phyloP scores from a whole-genome alignment of 176 grass and related monocot species.

The Elymus sibiricus region DNA sequence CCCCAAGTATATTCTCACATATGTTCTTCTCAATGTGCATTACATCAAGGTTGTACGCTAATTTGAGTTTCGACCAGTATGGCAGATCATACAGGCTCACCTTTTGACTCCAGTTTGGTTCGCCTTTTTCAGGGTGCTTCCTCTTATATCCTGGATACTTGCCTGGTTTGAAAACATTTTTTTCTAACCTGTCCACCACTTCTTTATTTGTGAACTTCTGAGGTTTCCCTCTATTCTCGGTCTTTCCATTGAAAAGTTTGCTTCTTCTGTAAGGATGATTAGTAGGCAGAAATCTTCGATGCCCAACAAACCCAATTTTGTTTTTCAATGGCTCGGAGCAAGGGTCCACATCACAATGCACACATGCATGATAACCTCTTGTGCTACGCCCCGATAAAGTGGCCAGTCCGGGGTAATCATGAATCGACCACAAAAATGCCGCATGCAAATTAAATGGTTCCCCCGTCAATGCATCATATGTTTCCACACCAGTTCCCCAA shows the following conservation, averaged over 20 bases:
- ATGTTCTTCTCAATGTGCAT: slow-evolving; percentile 6
- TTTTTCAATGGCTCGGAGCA: background rate
- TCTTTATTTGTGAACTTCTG: background rate
- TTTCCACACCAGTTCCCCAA: background rate
- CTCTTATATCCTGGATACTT: too few relatives aligned
- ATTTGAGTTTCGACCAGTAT: slow-evolving; percentile 14
- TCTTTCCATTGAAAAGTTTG: background rate
- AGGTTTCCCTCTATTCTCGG: background rate
- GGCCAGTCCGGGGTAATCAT: background rate
- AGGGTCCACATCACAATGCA: background rate
- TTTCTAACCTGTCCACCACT: too few relatives aligned
- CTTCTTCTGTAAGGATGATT: background rate
- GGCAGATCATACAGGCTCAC: slow-evolving; percentile 24
- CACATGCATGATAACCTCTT: background rate
- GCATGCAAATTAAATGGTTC: background rate
- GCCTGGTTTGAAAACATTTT: too few relatives aligned
- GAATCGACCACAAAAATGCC: background rate
- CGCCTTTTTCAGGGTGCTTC: too few relatives aligned
- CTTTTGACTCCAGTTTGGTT: slow-evolving; percentile 24
- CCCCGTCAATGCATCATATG: background rate
- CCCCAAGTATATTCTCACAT: background rate
- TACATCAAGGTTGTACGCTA: slow-evolving; percentile 27
- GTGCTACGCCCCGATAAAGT: background rate
- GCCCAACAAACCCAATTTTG: background rate
- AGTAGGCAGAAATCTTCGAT: background rate